A percentile compares a stretch with the other conserved stretches of the same genome.
phyloP scores from a whole-genome alignment of 257 asterid species.

The Nemophila menziesii region DNA sequence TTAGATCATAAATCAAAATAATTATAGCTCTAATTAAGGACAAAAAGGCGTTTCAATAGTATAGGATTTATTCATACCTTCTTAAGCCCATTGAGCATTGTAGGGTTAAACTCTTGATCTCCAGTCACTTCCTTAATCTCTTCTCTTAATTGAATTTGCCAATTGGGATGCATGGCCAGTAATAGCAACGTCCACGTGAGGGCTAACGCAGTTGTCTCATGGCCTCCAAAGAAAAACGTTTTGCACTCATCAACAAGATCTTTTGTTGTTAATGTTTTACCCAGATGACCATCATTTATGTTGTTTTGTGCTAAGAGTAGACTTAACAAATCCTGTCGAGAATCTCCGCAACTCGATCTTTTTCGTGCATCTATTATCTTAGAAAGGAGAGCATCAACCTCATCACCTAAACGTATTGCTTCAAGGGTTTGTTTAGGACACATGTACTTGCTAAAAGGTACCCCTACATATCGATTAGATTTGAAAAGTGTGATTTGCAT shows the following conservation, averaged over 20 bases:
- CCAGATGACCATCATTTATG: conserved; percentile 20
- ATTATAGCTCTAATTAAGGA: too few relatives aligned
- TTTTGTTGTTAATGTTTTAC: conserved; percentile 29
- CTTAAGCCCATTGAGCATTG: conserved; percentile 50
- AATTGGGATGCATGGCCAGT: conserved; percentile 49
- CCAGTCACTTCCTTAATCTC: conserved; percentile 55
- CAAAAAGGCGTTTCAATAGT: not conserved
- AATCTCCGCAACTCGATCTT: not conserved
- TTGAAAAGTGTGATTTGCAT: conserved; percentile 71
- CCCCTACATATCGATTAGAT: conserved; percentile 67
- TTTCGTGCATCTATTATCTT: conserved; percentile 34
- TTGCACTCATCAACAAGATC: conserved; percentile 89
- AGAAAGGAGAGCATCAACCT: conserved; percentile 44
- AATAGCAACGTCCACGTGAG: conserved; percentile 71
- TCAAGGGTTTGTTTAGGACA: conserved; percentile 34
- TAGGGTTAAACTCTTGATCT: conserved; percentile 30
- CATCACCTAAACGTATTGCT: conserved; percentile 52
- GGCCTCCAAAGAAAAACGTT: conserved; percentile 86
- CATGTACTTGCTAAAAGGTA: conserved; percentile 53
- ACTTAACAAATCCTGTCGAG: conserved; percentile 47
- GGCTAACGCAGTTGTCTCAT: conserved; percentile 81
- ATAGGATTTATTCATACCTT: conserved; percentile 34
- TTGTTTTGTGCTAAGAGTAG: conserved; percentile 35
- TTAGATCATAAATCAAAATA: too few relatives aligned
- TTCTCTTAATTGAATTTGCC: conserved; percentile 60